Evolutionary conservation across 306 rosid genomes (phyloP).

Genomic region (Bauhinia variegata): DNA sequence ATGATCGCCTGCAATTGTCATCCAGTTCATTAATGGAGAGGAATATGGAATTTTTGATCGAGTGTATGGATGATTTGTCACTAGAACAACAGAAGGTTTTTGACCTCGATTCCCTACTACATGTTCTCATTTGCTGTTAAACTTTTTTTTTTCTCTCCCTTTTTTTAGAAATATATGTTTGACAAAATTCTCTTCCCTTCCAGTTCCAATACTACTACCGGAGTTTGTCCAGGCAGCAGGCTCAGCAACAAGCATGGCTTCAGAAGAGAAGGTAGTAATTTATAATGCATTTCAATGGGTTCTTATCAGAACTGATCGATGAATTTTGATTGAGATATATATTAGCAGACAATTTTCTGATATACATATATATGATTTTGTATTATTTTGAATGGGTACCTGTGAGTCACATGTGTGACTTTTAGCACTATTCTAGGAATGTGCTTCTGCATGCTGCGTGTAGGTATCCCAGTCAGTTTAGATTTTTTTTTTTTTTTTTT

Average conservation of each 20-base stretch:
- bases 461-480: slow-evolving; percentile 17
- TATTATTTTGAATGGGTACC: not conserved
- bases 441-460: not conserved
- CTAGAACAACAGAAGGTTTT: slow-evolving; percentile 91
- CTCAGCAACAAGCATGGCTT: slow-evolving; percentile 98
- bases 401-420: too few species aligned
- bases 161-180: slow-evolving; percentile 19
- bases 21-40: slow-evolving; percentile 88
- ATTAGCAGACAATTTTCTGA: not conserved
- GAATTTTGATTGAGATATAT: slow-evolving; percentile 1
- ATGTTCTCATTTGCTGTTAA: slow-evolving; percentile 26
- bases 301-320: slow-evolving; percentile 3
- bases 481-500: not conserved
- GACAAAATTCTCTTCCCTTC: slow-evolving; percentile 35
- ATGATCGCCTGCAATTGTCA: slow-evolving; percentile 86
- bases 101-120: slow-evolving; percentile 5
- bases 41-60: slow-evolving; percentile 86
- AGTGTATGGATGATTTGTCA: slow-evolving; percentile 97
- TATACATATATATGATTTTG: slow-evolving; percentile 10
- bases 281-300: slow-evolving; percentile 5
- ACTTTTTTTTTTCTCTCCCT: slow-evolving; percentile 5
- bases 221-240: slow-evolving; percentile 89
- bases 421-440: too few species aligned
- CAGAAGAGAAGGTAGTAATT: slow-evolving; percentile 91
- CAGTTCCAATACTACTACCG: slow-evolving; percentile 87